phyloP scores from a whole-genome alignment of 257 asterid species.

The Solanum ossicruentum region DNA sequence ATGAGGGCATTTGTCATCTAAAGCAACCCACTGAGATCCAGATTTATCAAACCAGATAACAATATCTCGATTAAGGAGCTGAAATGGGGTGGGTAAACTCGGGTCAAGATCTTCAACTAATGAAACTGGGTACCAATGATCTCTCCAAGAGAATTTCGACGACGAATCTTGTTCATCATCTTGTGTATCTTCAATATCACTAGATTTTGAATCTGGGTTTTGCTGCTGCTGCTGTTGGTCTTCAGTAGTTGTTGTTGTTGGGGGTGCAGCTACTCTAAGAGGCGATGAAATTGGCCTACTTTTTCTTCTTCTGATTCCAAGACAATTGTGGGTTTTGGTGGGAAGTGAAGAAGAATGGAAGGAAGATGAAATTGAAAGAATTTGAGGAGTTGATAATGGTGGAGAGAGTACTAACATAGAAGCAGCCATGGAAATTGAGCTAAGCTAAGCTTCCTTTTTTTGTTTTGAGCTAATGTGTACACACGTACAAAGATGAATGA shows the following conservation, averaged over 20 bases:
- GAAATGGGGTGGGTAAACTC: slow-evolving; percentile 74
- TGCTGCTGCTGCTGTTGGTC: neutral
- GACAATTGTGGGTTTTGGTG: neutral
- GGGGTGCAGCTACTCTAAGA: slow-evolving; percentile 51
- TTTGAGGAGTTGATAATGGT: neutral
- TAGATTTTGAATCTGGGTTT: neutral
- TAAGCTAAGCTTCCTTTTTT: no score
- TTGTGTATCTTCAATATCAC: slow-evolving; percentile 15
- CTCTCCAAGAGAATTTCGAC: slow-evolving; percentile 78
- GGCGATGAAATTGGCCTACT: slow-evolving; percentile 7
- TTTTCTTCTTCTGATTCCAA: neutral
- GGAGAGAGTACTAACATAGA: neutral
- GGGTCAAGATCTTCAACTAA: slow-evolving; percentile 86
- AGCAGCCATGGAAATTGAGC: neutral
- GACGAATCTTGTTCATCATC: slow-evolving; percentile 35
- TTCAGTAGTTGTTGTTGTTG: slow-evolving; percentile 27
- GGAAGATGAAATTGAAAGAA: neutral
- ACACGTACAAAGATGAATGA: neutral
- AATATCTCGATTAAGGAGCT: slow-evolving; percentile 82
- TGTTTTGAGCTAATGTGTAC: neutral
- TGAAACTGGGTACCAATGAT: slow-evolving; percentile 97
- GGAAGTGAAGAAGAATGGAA: slow-evolving; percentile 5
- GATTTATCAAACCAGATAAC: slow-evolving; percentile 88
- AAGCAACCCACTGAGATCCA: slow-evolving; percentile 76
- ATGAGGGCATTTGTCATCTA: slow-evolving; percentile 95